Conservation (phyloP, 176 grass and related monocot genomes). For the Hsuehochloa calcarea region DNA sequence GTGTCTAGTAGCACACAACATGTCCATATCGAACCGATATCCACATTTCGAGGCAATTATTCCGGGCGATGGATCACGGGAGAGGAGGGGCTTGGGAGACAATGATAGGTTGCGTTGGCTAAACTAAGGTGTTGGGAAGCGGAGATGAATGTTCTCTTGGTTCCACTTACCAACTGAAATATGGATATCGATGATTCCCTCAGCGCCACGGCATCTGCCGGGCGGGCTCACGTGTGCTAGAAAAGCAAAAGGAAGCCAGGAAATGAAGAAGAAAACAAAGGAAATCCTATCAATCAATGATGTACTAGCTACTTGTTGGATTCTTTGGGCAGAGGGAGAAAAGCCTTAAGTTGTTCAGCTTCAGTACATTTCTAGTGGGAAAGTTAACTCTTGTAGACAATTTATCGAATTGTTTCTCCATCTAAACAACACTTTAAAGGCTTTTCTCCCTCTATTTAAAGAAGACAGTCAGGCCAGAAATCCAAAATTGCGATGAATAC, state of each 20-base stretch:
- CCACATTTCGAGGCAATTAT: constrained; percentile 37
- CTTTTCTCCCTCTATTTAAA: not conserved
- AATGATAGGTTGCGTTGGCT: constrained; percentile 23
- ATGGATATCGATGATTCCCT: constrained; percentile 15
- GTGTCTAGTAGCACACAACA: not conserved
- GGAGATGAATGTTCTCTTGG: constrained; percentile 38
- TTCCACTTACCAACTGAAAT: constrained; percentile 16
- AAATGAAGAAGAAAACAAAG: not conserved
- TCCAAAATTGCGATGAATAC: not conserved
- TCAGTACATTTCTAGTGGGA: not conserved
- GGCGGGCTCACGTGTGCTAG: constrained; percentile 5
- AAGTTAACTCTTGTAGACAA: not conserved
- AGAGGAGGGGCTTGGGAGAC: constrained; percentile 28
- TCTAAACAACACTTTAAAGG: not conserved
- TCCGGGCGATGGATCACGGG: constrained; percentile 24
- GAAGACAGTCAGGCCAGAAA: not conserved
- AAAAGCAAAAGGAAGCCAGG: not conserved
- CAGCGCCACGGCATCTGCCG: constrained; percentile 15
- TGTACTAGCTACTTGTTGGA: not conserved
- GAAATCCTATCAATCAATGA: not conserved
- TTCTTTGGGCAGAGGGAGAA: not conserved
- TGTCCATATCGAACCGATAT: constrained; percentile 2
- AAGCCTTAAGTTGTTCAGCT: not conserved
- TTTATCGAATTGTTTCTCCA: not conserved
- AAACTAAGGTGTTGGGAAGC: constrained; percentile 26